Conservation (phyloP, 2,329 filamentous ascomycete species). For the Gliomastix tumulicola region DNA sequence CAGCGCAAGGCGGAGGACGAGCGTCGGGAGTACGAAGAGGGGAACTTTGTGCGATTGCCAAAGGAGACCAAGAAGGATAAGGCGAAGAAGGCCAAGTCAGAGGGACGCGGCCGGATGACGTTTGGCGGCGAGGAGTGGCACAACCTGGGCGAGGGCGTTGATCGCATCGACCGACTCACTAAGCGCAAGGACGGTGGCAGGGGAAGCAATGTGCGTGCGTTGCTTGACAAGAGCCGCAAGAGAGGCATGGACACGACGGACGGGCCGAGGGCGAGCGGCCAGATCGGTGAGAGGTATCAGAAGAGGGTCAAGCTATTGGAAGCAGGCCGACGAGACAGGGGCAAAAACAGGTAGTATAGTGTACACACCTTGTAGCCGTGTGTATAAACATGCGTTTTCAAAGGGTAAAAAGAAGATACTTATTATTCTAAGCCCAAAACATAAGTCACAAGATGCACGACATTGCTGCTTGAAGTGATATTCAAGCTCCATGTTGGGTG, state of each 20-base stretch:
- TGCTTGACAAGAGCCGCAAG: slow-evolving; percentile 84
- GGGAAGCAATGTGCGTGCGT: slow-evolving; percentile 46
- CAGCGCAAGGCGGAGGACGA: slow-evolving; percentile 75
- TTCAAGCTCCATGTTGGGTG: no score
- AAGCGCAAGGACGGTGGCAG: slow-evolving; percentile 54
- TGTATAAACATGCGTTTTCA: no score
- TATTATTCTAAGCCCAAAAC: no score
- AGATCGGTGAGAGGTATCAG: slow-evolving; percentile 69
- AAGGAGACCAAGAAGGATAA: slow-evolving; percentile 82
- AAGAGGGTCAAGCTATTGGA: slow-evolving; percentile 58
- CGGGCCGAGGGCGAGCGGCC: slow-evolving; percentile 54
- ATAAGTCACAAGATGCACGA: no score
- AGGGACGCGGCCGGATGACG: slow-evolving; percentile 51
- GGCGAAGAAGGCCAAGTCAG: slow-evolving; percentile 53
- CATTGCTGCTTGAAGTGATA: no score
- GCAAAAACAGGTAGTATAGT: slow-evolving; percentile 33
- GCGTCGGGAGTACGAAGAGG: slow-evolving; percentile 81
- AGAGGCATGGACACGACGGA: slow-evolving; percentile 62
- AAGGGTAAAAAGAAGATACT: no score
- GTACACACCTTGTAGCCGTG: no score
- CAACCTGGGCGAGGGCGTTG: slow-evolving; percentile 74
- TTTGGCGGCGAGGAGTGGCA: slow-evolving; percentile 92
- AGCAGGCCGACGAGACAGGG: slow-evolving; percentile 34
- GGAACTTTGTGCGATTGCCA: slow-evolving; percentile 82
- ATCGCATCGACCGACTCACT: slow-evolving; percentile 80